Percentiles rank a stretch among this genome's conserved stretches.
Evolutionary conservation across 2,329 filamentous ascomycete species (phyloP).

Genomic region (Colletotrichum destructivum): DNA sequence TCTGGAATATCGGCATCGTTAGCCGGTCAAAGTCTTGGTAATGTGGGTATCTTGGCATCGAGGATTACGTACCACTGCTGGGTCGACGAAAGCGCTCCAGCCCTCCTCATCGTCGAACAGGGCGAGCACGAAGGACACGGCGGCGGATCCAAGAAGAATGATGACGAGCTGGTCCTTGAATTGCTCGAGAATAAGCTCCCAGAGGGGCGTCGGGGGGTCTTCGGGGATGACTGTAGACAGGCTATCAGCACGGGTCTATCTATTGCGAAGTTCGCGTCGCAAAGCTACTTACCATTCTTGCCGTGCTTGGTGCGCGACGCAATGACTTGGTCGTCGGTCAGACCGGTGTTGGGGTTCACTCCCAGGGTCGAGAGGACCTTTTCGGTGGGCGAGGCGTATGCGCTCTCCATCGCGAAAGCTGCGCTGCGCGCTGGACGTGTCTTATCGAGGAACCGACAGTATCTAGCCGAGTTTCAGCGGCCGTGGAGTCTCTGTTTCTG

Average conservation of each 20-base stretch:
- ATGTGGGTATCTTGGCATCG: constrained; percentile 30
- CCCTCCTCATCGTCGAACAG: constrained; percentile 94
- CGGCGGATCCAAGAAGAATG: constrained; percentile 92
- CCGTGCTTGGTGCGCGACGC: constrained; percentile 72
- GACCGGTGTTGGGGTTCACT: constrained; percentile 68
- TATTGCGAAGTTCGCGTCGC: constrained; percentile 22
- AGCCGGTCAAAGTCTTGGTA: constrained; percentile 40
- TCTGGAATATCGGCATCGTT: constrained; percentile 66
- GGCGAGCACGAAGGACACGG: constrained; percentile 92
- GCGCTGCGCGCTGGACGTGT: constrained; percentile 40
- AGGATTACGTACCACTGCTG: constrained; percentile 81
- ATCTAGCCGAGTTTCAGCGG: constrained; percentile 32
- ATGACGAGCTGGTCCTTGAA: constrained; percentile 99
- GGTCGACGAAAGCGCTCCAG: constrained; percentile 98
- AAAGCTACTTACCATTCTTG: constrained; percentile 71
- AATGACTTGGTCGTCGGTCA: constrained; percentile 72
- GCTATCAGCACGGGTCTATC: constrained; percentile 39
- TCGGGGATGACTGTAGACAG: constrained; percentile 73
- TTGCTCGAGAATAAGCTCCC: constrained; percentile 97
- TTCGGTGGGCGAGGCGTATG: constrained; percentile 71
- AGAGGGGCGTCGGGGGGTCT: constrained; percentile 94
- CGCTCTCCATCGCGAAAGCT: constrained; percentile 70
- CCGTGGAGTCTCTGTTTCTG: constrained; percentile 17
- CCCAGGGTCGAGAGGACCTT: constrained; percentile 73
- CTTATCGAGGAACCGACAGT: constrained; percentile 36